Conservation (phyloP, 2,329 filamentous ascomycete species). For the Alternaria conjuncta region DNA sequence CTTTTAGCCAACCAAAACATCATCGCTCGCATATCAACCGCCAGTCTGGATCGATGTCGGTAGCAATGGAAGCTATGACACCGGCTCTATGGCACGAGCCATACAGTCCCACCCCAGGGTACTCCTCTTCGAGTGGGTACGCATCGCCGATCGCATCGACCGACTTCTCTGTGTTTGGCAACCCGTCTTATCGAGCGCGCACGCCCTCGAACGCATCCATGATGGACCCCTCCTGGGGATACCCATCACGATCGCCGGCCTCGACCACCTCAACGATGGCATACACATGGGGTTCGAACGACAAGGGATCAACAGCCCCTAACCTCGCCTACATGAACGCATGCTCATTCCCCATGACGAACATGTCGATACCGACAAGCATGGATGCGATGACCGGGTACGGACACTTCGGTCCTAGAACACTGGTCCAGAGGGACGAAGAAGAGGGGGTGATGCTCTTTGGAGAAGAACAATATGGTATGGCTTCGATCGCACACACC, state of each 20-base stretch:
- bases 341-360: slow-evolving; percentile 33
- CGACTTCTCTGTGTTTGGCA: slow-evolving; percentile 40
- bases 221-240: slow-evolving; percentile 38
- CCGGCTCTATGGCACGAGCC: slow-evolving; percentile 35
- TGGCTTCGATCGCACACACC: slow-evolving; percentile 41
- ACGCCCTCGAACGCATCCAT: slow-evolving; percentile 48
- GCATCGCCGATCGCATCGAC: slow-evolving; percentile 35
- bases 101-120: slow-evolving; percentile 38
- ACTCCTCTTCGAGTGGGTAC: slow-evolving; percentile 45
- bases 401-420: slow-evolving; percentile 38
- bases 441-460: slow-evolving; percentile 46
- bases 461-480: slow-evolving; percentile 47
- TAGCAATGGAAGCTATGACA: slow-evolving; percentile 26
- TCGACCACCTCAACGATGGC: slow-evolving; percentile 44
- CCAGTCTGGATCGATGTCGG: slow-evolving; percentile 21
- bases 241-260: slow-evolving; percentile 42
- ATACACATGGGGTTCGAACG: slow-evolving; percentile 38
- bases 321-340: slow-evolving; percentile 31
- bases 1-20: slow-evolving; percentile 27
- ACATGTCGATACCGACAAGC: slow-evolving; percentile 24
- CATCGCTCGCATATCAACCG: slow-evolving; percentile 14
- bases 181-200: slow-evolving; percentile 43
- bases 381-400: slow-evolving; percentile 34
- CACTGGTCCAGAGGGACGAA: slow-evolving; percentile 45
- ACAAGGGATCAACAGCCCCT: slow-evolving; percentile 35